These are phyloP conservation scores for Termitomyces sp. DNA, from an alignment of 768 basidiomycete species.

Conservation along the genomic window DNA sequence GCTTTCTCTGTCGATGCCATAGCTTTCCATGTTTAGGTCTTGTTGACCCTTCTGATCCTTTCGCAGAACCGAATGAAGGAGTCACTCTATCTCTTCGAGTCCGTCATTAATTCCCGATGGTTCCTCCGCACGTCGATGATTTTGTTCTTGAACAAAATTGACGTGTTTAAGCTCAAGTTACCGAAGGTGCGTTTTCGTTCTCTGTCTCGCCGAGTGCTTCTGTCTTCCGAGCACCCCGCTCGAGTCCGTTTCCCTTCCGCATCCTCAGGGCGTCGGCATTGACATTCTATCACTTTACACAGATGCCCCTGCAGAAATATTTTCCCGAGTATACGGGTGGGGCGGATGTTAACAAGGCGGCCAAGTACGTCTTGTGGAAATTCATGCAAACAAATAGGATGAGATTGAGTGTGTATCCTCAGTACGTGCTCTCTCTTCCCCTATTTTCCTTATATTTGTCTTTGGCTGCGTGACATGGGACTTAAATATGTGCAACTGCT, in stretches of 20 bases:
- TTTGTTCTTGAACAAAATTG: conserved; percentile 91
- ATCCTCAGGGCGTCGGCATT: background rate
- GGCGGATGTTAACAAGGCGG: conserved; percentile 87
- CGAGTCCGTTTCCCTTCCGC: background rate
- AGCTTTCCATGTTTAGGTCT: too few relatives aligned
- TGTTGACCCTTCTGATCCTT: conserved; percentile 23
- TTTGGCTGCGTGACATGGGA: background rate
- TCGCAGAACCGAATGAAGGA: conserved; percentile 89
- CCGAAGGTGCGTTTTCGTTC: background rate
- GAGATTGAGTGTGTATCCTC: conserved; percentile 83
- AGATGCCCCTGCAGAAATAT: conserved; percentile 72
- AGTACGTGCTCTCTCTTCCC: conserved; percentile 42
- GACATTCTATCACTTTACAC: background rate
- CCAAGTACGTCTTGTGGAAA: conserved; percentile 91
- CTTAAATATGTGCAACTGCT: background rate
- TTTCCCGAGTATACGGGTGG: conserved; percentile 91
- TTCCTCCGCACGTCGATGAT: conserved; percentile 91
- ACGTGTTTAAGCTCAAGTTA: conserved; percentile 86
- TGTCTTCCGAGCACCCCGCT: background rate
- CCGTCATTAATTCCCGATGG: conserved; percentile 45
- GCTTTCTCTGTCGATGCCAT: background rate
- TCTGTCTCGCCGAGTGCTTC: conserved; percentile 23
- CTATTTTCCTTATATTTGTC: background rate
- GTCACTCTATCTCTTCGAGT: conserved; percentile 81
- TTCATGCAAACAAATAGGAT: conserved; percentile 92